Evolutionary conservation across 2,329 filamentous ascomycete genomes (phyloP).

Genomic region (Colletotrichum cuscutae): DNA sequence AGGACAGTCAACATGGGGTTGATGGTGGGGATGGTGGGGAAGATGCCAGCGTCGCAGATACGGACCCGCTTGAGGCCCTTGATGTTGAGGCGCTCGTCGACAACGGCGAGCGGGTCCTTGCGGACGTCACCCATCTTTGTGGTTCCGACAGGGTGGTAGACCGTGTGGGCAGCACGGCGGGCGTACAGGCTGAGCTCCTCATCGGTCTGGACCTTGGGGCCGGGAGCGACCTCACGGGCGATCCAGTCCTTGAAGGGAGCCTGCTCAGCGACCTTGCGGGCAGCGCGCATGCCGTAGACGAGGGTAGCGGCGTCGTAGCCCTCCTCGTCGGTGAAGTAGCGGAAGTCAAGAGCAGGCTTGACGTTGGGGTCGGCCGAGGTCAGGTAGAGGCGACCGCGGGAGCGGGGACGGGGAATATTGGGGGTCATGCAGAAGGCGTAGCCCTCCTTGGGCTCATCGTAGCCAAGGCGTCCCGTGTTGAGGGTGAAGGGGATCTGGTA

Average conservation of each 20-base stretch:
- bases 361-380: slow-evolving; percentile 79
- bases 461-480: slow-evolving; percentile 85
- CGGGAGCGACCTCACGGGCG: slow-evolving; percentile 83
- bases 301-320: slow-evolving; percentile 87
- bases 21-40: slow-evolving; percentile 86
- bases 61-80: slow-evolving; percentile 50
- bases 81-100: slow-evolving; percentile 47
- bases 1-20: slow-evolving; percentile 94
- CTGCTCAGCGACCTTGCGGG: slow-evolving; percentile 80
- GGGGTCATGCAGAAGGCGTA: slow-evolving; percentile 95
- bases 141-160: slow-evolving; percentile 43
- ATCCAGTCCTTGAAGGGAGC: slow-evolving; percentile 85
- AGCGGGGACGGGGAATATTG: slow-evolving; percentile 86
- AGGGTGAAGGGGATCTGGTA: slow-evolving; percentile 94
- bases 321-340: slow-evolving; percentile 88
- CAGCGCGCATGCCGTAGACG: slow-evolving; percentile 79
- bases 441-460: slow-evolving; percentile 69
- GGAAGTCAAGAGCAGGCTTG: slow-evolving; percentile 88
- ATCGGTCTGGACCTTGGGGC: slow-evolving; percentile 77
- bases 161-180: slow-evolving; percentile 75
- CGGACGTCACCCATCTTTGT: slow-evolving; percentile 56
- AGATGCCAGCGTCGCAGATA: slow-evolving; percentile 70
- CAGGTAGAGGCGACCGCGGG: slow-evolving; percentile 80
- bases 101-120: slow-evolving; percentile 78
- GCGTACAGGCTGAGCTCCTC: slow-evolving; percentile 86